Evolutionary conservation across 495 filamentous ascomycete species (phyloP), one percentile per base, ranked within the genome.

Genomic region (Daldinia childiae): DNA sequence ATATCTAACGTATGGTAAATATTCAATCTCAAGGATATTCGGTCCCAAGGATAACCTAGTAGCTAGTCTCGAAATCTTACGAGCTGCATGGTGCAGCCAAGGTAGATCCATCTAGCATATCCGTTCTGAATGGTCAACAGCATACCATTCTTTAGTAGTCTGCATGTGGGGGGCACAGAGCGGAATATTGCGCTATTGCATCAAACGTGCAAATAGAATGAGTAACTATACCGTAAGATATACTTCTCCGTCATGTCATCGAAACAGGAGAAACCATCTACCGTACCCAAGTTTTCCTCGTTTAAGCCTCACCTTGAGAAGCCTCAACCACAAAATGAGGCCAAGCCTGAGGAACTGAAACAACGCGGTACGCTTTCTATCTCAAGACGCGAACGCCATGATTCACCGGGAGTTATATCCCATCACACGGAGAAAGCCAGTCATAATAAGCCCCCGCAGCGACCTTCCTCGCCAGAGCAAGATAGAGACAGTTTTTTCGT

Each of bases 261-360:
- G 36, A 76, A 75, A 60, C 74, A 78, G 34, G 61, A 72, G 32
- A 78, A 77, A 63, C 76, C 58, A 21, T 78, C 74, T 29, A 60
- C 81, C 19, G 80, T 90, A 60, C 90, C 90, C 32, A 91, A 87
- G 48, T 93, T 93, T 69, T 82, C 82, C 48, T 92, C 90, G 66
- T 93, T 92, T 83, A 89, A 85, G 67, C 84, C 87, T 38, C 86
- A 85, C 52, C 64, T 76, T 60, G 64, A 79, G 48, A 55, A 75
- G 14, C 57, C 77, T 64, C 63, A 75, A 36, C 14, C 61, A 17
- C 34, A 30, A 58, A 58, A 21, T 19, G 58, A 78, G 55, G 59
- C 74, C 24, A 66, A 54, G 32, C 9, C 36, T 17, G 43, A 72
- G 68, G 64, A 71, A 41, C 62, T 69, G 62, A 74, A 32, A 14